Evolutionary conservation across 2,329 filamentous ascomycete genomes (phyloP).

Genomic region (Rhexocercosporidium sp.): DNA sequence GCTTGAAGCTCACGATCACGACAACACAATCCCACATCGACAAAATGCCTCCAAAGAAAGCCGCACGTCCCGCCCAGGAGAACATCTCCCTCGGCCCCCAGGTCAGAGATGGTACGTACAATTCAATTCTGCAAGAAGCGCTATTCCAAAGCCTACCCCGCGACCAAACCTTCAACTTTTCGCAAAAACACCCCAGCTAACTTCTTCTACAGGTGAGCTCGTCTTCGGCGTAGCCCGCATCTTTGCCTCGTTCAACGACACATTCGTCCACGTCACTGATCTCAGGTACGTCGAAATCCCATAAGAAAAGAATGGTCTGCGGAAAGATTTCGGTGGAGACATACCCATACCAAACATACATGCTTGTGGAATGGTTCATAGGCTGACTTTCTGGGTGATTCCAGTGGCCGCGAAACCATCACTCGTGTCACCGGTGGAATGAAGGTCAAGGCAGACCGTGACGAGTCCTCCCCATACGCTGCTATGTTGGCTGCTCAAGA

Average conservation of each 20-base stretch:
- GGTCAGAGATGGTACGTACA: slow-evolving; percentile 82
- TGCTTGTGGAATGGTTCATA: slow-evolving; percentile 48
- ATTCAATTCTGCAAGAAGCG: background rate
- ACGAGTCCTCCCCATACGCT: slow-evolving; percentile 99
- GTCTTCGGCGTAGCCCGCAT: slow-evolving; percentile 82
- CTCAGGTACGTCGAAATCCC: slow-evolving; percentile 73
- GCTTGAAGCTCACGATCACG: background rate
- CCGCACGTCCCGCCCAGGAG: slow-evolving; percentile 83
- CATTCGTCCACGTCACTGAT: slow-evolving; percentile 98
- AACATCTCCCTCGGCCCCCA: slow-evolving; percentile 98
- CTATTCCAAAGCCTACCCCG: background rate
- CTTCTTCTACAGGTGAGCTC: slow-evolving; percentile 62
- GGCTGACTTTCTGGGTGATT: slow-evolving; percentile 72
- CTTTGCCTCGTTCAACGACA: slow-evolving; percentile 75
- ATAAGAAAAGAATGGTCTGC: slow-evolving; percentile 27
- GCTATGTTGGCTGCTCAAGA: slow-evolving; percentile 99
- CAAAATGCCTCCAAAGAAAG: slow-evolving; percentile 96
- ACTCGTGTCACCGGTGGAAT: slow-evolving; percentile 99
- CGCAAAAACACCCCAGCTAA: background rate
- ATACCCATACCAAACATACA: slow-evolving; percentile 14
- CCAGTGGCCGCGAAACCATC: slow-evolving; percentile 99
- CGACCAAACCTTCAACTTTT: background rate
- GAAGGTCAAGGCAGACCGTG: slow-evolving; percentile 99
- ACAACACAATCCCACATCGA: slow-evolving; percentile 10
- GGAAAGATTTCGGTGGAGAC: slow-evolving; percentile 20